Evolutionary conservation across 31 red algal species (phyloP), one percentile per base, ranked within the genome.

Genomic region (Asparagopsis taxiformis): DNA sequence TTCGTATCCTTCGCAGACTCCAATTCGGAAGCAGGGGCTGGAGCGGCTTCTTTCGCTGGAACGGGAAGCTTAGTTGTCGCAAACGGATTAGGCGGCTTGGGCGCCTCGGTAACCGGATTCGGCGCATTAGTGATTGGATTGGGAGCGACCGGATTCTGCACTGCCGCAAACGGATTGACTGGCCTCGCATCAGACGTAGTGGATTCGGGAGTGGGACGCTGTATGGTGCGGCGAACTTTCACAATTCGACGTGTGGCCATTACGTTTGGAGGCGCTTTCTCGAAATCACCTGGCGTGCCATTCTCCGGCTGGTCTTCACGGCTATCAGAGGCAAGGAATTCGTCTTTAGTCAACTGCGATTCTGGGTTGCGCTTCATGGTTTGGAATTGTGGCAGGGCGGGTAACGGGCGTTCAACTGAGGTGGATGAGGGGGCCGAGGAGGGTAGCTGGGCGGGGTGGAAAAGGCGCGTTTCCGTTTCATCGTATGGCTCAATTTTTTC

Each of bases 321-420:
- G 32, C 39, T 36, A 23, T 17, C 52, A 22, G 11, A 59, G 34
- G 28, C 60, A 16, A 75, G 79, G 20, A 65, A 19, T 51, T 86
- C 74, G 24, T 93, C 89, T 50, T 85, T 85, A 9, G 74, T 80
- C 50, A 93, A 22, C 60, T 93, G 89, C 28, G 31, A 41, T 35
- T 93, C 89, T 9, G 89, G 34, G 37, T 63, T 60, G 52, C 89
- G 79, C 58, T 93, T 93, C 89, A 86, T 87, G 23, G n/a, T n/a
- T n/a, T n/a, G n/a, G n/a, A n/a, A 35, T 54, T 25, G 5, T 11
- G 35, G 63, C 7, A 16, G 41, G 36, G 3, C 9, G n/a, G 74
- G 15, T 39, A 20, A 41, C 2, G 16, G 13, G 48, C 48, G 3
- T 24, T 26, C 20, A 31, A 5, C 2, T 21, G 15, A 7, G 26